Evolutionary conservation across 352 stramenopile genomes (phyloP).

Genomic region (Pelagophyceae sp.): DNA sequence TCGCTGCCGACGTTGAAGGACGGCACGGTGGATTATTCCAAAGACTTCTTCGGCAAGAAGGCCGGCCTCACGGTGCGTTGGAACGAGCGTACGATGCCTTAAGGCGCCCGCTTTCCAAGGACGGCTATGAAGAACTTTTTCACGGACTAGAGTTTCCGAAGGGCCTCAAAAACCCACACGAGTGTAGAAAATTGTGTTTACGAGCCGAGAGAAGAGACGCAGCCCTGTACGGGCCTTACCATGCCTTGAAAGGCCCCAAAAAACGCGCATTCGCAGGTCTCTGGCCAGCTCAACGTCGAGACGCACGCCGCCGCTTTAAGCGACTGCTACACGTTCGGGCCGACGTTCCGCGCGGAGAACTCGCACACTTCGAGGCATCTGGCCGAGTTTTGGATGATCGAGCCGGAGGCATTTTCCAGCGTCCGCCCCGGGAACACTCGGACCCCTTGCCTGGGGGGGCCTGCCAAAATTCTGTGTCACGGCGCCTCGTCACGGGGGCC

Average conservation of each 20-base stretch:
- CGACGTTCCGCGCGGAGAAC: constrained; percentile 89
- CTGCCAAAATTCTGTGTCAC: no score
- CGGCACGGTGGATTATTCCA: constrained; percentile 73
- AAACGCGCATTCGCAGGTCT: no score
- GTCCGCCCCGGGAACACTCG: no score
- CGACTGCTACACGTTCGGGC: constrained; percentile 88
- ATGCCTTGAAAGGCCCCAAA: no score
- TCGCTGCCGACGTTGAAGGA: constrained; percentile 43
- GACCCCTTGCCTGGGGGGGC: no score
- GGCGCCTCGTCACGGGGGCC: no score
- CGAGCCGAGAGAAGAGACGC: no score
- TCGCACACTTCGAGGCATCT: constrained; percentile 83
- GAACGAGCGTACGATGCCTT: no score
- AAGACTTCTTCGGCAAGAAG: constrained; percentile 53
- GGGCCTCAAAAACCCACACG: no score
- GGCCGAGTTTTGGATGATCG: constrained; percentile 90
- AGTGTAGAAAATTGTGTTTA: no score
- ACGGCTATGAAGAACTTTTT: background rate
- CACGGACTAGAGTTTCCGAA: constrained; percentile 53
- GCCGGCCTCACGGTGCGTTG: constrained; percentile 44
- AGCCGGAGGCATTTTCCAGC: no score
- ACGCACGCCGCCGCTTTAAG: constrained; percentile 77
- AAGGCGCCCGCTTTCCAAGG: no score
- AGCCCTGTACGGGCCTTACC: constrained; percentile 69
- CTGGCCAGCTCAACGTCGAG: constrained; percentile 92